Base-by-base conservation (phyloP, 805 yeast species). In the Ogataea thermomethanolica region DNA sequence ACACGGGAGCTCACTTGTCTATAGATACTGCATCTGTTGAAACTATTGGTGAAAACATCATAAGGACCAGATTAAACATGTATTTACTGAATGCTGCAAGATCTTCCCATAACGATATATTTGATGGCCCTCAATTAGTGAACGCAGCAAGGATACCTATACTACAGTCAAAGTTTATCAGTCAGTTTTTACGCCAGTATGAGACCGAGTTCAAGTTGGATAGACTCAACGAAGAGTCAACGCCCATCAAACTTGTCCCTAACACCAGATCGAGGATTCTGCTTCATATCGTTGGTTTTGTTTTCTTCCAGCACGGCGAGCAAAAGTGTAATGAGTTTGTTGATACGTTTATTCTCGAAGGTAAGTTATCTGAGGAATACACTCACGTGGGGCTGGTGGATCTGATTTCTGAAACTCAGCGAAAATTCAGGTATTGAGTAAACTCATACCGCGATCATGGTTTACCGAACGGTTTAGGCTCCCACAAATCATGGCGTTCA, bases 401-500 rank as follows among this genome's bases (percentile, higher is more conserved):
- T 24, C 11, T 59, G 6, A 45, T 47, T 23, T 23, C 35, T 28
- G 46, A 49, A 12, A 5, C 21, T 9, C 28, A 15, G 8, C 35
- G 17, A 2, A 32, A 24, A 15, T 13, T 28, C 29, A 25, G 6
- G 8, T 38, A 22, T 33, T 38, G 14, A 37, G 29, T 23, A 28
- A 24, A 3, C 25, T 9, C n/a, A 8, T 26, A 15, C 20, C n/a
- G 13, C 13, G 4, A 17, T 30, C 26, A 32, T 17, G 20, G 25
- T 27, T 33, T 21, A 5, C 85, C 85, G 59, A 79, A 78, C 1
- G 84, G 81, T 40, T 59, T 68, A 0, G 81, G 76, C 15, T 54
- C 53, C 83, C 84, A 79, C 25, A 65, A 48, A 0, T 56, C 39
- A 33, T 61, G 60, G 11, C 43, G 42, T 31, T 64, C 68, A 49